phyloP scores from a whole-genome alignment of 495 filamentous ascomycete genomes.

The Penicillium fimorum region DNA sequence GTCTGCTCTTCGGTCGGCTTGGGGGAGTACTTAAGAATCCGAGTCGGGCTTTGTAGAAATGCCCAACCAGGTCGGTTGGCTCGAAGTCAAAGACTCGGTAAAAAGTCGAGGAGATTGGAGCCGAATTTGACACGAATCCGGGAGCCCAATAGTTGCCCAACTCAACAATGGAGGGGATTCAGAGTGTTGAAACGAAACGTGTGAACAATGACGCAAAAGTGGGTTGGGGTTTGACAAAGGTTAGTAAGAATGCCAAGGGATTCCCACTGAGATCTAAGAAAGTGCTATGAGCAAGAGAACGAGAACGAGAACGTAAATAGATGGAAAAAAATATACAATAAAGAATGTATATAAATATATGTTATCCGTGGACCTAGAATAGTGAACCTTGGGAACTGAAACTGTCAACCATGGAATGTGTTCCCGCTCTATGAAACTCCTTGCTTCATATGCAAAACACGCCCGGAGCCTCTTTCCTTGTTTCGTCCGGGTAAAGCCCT shows the following conservation, averaged over 20 bases:
- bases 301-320: not conserved
- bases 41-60: slow-evolving; percentile 8
- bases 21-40: not conserved
- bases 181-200: slow-evolving; percentile 6
- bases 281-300: too few species aligned
- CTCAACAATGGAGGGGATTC: slow-evolving; percentile 4
- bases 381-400: slow-evolving; percentile 12
- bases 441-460: slow-evolving; percentile 8
- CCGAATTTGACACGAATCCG: slow-evolving; percentile 13
- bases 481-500: not conserved
- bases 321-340: not conserved
- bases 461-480: not conserved
- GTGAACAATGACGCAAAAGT: slow-evolving; percentile 25
- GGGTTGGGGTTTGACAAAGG: slow-evolving; percentile 10
- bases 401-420: slow-evolving; percentile 14
- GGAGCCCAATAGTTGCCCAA: slow-evolving; percentile 18
- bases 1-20: not conserved
- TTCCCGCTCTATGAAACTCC: slow-evolving; percentile 6
- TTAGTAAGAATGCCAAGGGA: slow-evolving; percentile 5
- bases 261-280: not conserved
- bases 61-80: slow-evolving; percentile 1
- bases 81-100: not conserved
- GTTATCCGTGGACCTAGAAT: slow-evolving; percentile 12
- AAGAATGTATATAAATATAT: not conserved
- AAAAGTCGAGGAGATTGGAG: slow-evolving; percentile 12